Evolutionary conservation across 1,139 yeast genomes (phyloP).

Genomic region (Yarrowia galli): DNA sequence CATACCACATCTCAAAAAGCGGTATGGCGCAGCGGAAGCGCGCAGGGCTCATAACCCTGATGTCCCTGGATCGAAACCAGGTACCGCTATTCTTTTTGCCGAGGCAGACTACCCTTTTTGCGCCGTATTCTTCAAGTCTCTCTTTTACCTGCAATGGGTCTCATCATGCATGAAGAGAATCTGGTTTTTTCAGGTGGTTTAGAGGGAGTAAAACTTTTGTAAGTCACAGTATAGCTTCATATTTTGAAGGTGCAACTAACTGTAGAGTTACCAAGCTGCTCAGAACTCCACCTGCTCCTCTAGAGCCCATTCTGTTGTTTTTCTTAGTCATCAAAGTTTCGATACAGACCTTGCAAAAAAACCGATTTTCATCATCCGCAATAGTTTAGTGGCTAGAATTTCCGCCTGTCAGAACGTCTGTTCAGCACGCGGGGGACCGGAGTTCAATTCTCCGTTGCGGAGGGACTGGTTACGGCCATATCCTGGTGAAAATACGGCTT

Average conservation of each 20-base stretch:
- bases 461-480: conserved; percentile 1
- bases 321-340: not conserved
- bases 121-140: no score
- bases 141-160: not conserved
- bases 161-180: not conserved
- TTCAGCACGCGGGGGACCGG: conserved; percentile 37
- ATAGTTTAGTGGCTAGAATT: conserved; percentile 35
- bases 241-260: no score
- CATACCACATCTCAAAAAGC: conserved; percentile 42
- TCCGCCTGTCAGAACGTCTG: conserved; percentile 29
- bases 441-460: conserved; percentile 36
- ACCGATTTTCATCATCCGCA: conserved; percentile 3
- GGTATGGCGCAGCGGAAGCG: conserved; percentile 99
- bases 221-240: no score
- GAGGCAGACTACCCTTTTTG: no score
- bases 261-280: no score
- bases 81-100: conserved; percentile 75
- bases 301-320: no score
- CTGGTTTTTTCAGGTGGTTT: not conserved
- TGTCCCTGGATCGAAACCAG: conserved; percentile 99
- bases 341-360: not conserved
- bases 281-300: no score
- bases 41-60: conserved; percentile 99
- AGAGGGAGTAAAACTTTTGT: no score
- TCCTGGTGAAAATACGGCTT: conserved; percentile 5